Conservation (phyloP, 345 rosid genomes). For the Geranium rotundifolium region DNA sequence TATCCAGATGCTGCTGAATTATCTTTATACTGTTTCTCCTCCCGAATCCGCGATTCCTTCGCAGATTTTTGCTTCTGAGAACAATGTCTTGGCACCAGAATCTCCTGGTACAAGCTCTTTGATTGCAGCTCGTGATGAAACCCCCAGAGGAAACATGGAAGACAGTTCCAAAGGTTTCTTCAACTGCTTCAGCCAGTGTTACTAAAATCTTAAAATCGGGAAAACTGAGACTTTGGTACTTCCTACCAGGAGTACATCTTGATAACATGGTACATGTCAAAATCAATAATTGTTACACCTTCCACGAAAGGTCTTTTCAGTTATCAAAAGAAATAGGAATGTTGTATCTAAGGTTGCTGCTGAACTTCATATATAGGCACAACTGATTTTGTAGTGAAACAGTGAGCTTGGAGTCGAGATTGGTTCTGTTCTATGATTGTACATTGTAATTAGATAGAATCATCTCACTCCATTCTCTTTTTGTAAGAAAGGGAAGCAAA, state of each 20-base stretch:
- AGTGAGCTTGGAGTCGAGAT: too few relatives aligned
- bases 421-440: too few relatives aligned
- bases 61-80: slow-evolving; percentile 48
- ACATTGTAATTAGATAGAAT: too few relatives aligned
- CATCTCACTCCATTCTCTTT: too few relatives aligned
- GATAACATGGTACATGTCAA: neutral
- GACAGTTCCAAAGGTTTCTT: slow-evolving; percentile 56
- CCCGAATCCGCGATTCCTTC: slow-evolving; percentile 46
- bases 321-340: too few relatives aligned
- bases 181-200: slow-evolving; percentile 79
- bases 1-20: slow-evolving; percentile 65
- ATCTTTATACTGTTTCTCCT: slow-evolving; percentile 47
- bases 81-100: slow-evolving; percentile 63
- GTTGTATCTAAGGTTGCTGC: too few relatives aligned
- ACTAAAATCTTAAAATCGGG: slow-evolving; percentile 21
- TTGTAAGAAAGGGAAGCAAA: too few relatives aligned
- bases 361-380: too few relatives aligned
- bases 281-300: too few relatives aligned
- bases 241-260: neutral
- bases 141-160: slow-evolving; percentile 45
- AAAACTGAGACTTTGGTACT: neutral
- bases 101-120: slow-evolving; percentile 89
- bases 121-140: slow-evolving; percentile 63
- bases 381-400: too few relatives aligned
- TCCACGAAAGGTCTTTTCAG: too few relatives aligned